Conservation (phyloP, 2,329 filamentous ascomycete species). For the Dothideomycetes sp. region DNA sequence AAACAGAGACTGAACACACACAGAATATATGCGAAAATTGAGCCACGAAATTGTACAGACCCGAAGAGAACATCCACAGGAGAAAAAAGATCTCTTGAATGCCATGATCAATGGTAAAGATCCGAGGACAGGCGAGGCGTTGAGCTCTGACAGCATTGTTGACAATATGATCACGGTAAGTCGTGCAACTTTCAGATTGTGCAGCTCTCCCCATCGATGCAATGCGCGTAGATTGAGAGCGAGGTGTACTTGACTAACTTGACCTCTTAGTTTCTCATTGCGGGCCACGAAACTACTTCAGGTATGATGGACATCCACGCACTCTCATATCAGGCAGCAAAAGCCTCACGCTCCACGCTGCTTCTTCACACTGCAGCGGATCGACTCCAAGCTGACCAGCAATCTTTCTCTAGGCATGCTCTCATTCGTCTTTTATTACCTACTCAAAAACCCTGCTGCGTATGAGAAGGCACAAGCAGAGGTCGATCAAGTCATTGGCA, state of each 20-base stretch:
- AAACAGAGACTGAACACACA: neutral
- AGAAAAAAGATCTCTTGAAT: constrained; percentile 55
- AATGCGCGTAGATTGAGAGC: too few relatives aligned
- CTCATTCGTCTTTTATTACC: constrained; percentile 53
- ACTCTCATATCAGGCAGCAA: too few relatives aligned
- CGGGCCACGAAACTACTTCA: constrained; percentile 61
- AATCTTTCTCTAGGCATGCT: too few relatives aligned
- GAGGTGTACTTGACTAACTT: too few relatives aligned
- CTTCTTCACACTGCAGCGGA: too few relatives aligned
- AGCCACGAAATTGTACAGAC: constrained; percentile 50
- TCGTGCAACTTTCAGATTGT: too few relatives aligned
- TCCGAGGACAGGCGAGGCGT: constrained; percentile 52
- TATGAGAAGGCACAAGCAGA: constrained; percentile 55
- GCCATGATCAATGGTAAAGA: constrained; percentile 61
- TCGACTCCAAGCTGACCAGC: too few relatives aligned
- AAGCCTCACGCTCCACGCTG: too few relatives aligned
- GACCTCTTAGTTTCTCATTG: constrained; percentile 56
- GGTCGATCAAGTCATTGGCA: constrained; percentile 54
- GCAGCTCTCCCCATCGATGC: too few relatives aligned
- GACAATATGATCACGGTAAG: constrained; percentile 46
- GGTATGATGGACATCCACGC: too few relatives aligned
- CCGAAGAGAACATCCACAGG: constrained; percentile 41
- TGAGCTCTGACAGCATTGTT: constrained; percentile 52
- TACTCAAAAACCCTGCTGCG: constrained; percentile 51
- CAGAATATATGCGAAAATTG: constrained; percentile 40